Conservation (phyloP, 1,284 basidiomycete species). For the Pseudozyma thailandica region DNA sequence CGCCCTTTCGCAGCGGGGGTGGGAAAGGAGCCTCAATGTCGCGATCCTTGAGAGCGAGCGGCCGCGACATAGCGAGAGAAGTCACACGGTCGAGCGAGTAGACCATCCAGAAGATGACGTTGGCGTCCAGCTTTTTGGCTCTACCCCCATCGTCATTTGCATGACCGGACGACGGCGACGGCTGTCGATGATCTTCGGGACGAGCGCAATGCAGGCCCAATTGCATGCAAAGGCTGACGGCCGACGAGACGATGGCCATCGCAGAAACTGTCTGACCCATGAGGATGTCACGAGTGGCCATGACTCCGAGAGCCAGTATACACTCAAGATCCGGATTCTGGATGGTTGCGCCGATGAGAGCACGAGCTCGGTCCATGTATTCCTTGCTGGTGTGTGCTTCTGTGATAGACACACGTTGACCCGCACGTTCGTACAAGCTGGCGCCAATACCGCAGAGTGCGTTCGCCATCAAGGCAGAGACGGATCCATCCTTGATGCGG, state of each 20-base stretch:
- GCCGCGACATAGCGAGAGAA: constrained; percentile 29
- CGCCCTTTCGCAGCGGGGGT: constrained; percentile 20
- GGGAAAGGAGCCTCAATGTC: constrained; percentile 41
- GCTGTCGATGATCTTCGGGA: constrained; percentile 2
- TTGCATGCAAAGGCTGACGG: constrained; percentile 37
- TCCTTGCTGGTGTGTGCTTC: constrained; percentile 30
- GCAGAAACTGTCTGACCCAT: constrained; percentile 29
- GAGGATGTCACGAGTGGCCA: constrained; percentile 38
- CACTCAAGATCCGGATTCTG: constrained; percentile 31
- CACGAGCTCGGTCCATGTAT: constrained; percentile 29
- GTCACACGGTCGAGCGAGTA: constrained; percentile 47
- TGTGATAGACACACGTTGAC: constrained; percentile 3
- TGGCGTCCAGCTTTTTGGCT: constrained; percentile 6
- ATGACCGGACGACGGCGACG: constrained; percentile 6
- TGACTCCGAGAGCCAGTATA: constrained; percentile 36
- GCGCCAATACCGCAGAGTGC: constrained; percentile 41
- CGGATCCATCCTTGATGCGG: constrained; percentile 25
- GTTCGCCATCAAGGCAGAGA: constrained; percentile 42
- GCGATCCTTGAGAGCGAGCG: constrained; percentile 35
- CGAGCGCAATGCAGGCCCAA: constrained; percentile 36
- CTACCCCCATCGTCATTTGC: not conserved
- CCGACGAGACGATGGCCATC: constrained; percentile 27
- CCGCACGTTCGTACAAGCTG: constrained; percentile 27
- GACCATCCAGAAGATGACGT: constrained; percentile 37
- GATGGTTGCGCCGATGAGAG: constrained; percentile 31